These are phyloP conservation scores for Paecilomyces sp. DNA, from an alignment of 2,329 filamentous ascomycete genomes.

Conservation along the genomic window DNA sequence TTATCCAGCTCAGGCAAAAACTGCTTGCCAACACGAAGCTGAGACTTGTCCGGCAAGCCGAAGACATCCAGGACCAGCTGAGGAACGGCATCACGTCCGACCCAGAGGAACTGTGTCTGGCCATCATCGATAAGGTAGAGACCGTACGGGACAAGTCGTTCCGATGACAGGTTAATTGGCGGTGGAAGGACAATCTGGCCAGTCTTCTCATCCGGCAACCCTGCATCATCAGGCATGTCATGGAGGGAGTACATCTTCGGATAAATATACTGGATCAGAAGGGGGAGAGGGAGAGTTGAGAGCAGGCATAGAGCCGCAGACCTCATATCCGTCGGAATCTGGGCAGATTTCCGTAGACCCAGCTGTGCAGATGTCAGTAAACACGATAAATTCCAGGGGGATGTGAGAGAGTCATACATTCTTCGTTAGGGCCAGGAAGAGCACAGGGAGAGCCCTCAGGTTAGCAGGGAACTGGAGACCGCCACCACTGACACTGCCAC, in stretches of 20 bases:
- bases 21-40: conserved; percentile 86
- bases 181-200: conserved; percentile 86
- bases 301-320: conserved; percentile 87
- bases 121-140: conserved; percentile 96
- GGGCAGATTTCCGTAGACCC: conserved; percentile 82
- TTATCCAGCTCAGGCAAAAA: conserved; percentile 81
- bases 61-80: conserved; percentile 87
- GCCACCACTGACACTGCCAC: conserved; percentile 86
- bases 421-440: conserved; percentile 94
- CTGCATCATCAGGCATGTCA: conserved; percentile 93
- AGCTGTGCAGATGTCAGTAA: conserved; percentile 37
- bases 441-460: conserved; percentile 73
- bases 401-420: conserved; percentile 54
- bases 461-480: conserved; percentile 93
- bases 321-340: conserved; percentile 88
- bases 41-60: conserved; percentile 72
- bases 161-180: conserved; percentile 77
- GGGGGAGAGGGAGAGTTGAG: conserved; percentile 84
- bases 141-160: conserved; percentile 79
- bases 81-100: conserved; percentile 85
- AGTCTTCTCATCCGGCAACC: conserved; percentile 74
- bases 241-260: conserved; percentile 78
- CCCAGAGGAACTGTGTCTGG: conserved; percentile 95
- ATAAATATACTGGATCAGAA: conserved; percentile 90
- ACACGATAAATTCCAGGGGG: conserved; percentile 8